Evolutionary conservation across 2,329 filamentous ascomycete species (phyloP), one percentile per base, ranked within the genome.

Genomic region (Epichloe elymi): DNA sequence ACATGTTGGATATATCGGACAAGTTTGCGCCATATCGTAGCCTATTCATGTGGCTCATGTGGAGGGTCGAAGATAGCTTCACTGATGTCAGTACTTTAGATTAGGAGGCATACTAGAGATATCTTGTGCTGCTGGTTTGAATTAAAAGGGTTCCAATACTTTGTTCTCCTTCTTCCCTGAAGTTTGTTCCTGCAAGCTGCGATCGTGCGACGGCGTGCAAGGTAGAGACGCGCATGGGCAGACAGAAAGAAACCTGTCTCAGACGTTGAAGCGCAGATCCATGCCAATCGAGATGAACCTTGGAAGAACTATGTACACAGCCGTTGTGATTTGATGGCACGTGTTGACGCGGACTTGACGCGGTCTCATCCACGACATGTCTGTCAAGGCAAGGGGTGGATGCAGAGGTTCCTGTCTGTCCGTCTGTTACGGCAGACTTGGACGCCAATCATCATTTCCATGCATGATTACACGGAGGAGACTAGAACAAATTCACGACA

Each of bases 11-110:
- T 57, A 75, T 88, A 56, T 83, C 88, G 12, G 85, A 83, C 52
- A 80, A 75, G 62, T 98, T 95, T 66, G 76, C 78, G 52, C 93
- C 91, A 3, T 97, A 95, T 68, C 83, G 90, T 62, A 93, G 85
- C 60, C 65, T 96, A 42, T 95, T 95, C 62, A 96, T 96, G 90
- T 96, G 90, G 90, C 95, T 95, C 65, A 95, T 95, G 86, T 96
- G 91, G 90, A 75, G 85, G 53, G 82, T 91, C 11, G 85, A 85
- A 63, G 81, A 88, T 62, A 51, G 48, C 36, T 45, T 48, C 38
- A 88, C 88, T 4, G 85, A 94, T 65, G 69, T 90, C 26, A 80
- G 75, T 55, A 76, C 76, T 3, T 62, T 83, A 65, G 78, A 79
- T 60, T 64, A 58, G 33, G 37, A n/a, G 11, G 15, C 12, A 30